Percentiles rank a stretch among this genome's conserved stretches.
Evolutionary conservation across 306 rosid genomes (phyloP).

Genomic region (Potentilla sterilis): DNA sequence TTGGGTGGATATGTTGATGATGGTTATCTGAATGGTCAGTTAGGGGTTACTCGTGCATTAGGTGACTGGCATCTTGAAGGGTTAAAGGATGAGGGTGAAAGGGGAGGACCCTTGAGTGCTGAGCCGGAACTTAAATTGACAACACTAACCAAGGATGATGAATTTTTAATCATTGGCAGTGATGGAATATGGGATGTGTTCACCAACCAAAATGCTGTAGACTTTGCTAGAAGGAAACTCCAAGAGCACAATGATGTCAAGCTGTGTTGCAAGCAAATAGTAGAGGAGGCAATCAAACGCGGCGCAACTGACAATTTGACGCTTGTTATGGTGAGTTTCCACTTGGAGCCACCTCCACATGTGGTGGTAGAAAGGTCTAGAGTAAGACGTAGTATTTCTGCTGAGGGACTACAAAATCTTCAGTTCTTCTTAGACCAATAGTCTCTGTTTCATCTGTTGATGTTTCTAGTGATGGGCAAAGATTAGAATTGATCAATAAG

Average conservation of each 20-base stretch:
- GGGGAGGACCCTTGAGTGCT: conserved; percentile 79
- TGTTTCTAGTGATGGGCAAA: neutral
- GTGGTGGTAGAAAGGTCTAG: conserved; percentile 54
- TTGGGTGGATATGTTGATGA: conserved; percentile 73
- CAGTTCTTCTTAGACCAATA: conserved; percentile 52
- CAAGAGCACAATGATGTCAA: conserved; percentile 86
- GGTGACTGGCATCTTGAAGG: conserved; percentile 98
- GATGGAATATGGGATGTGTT: conserved; percentile 95
- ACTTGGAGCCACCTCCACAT: conserved; percentile 70
- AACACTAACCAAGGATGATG: conserved; percentile 74
- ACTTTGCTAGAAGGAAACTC: conserved; percentile 72
- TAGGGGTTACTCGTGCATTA: conserved; percentile 83
- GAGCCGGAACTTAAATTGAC: conserved; percentile 78
- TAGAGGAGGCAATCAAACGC: conserved; percentile 75
- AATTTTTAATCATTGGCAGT: conserved; percentile 83
- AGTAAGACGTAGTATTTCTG: conserved; percentile 80
- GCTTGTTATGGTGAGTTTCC: conserved; percentile 75
- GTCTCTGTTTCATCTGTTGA: neutral
- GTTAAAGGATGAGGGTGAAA: conserved; percentile 65
- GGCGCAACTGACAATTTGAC: conserved; percentile 77
- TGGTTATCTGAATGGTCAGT: conserved; percentile 69
- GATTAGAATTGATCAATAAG: conserved; percentile 1
- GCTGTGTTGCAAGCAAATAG: conserved; percentile 74
- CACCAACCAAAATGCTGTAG: conserved; percentile 74
- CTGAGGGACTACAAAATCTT: conserved; percentile 79